phyloP scores from a whole-genome alignment of 1,284 basidiomycete genomes.

The Cystobasidium sp. region DNA sequence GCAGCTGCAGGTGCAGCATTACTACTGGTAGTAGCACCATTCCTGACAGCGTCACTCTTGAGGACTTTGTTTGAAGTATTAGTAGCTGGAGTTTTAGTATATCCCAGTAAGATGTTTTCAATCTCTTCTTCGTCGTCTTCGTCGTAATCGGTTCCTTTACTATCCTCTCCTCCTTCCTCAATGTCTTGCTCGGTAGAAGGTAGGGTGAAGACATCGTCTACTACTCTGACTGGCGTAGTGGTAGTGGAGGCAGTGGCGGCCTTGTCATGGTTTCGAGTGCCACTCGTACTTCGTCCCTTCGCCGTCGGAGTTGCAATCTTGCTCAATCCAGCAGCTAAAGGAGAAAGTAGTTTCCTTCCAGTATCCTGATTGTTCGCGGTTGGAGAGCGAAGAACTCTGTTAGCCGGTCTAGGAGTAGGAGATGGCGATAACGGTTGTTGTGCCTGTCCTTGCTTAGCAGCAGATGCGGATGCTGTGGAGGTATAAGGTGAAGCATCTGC shows the following conservation, averaged over 20 bases:
- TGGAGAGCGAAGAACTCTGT: constrained; percentile 15
- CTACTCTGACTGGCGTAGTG: constrained; percentile 30
- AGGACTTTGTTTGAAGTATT: constrained; percentile 6
- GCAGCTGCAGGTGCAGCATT: background rate
- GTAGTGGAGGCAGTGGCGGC: background rate
- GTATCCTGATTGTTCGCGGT: background rate
- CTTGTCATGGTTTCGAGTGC: background rate
- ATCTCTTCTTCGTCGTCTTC: constrained; percentile 41
- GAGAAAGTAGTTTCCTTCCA: background rate
- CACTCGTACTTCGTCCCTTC: background rate
- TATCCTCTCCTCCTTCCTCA: background rate
- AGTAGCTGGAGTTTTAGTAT: constrained; percentile 36
- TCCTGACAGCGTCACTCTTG: constrained; percentile 16
- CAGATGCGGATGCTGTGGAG: background rate
- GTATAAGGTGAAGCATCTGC: constrained; percentile 1
- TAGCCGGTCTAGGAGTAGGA: constrained; percentile 29
- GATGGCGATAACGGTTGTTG: constrained; percentile 9
- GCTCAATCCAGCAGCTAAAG: constrained; percentile 1
- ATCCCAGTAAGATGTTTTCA: constrained; percentile 37
- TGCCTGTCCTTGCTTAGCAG: background rate
- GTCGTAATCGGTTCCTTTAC: constrained; percentile 7
- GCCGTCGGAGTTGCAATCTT: background rate
- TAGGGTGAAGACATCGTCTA: constrained; percentile 39
- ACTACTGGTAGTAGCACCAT: background rate
- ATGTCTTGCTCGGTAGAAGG: background rate